These are phyloP conservation scores for Eurotiales sp. DNA, from an alignment of 2,329 filamentous ascomycete species.

Conservation along the genomic window DNA sequence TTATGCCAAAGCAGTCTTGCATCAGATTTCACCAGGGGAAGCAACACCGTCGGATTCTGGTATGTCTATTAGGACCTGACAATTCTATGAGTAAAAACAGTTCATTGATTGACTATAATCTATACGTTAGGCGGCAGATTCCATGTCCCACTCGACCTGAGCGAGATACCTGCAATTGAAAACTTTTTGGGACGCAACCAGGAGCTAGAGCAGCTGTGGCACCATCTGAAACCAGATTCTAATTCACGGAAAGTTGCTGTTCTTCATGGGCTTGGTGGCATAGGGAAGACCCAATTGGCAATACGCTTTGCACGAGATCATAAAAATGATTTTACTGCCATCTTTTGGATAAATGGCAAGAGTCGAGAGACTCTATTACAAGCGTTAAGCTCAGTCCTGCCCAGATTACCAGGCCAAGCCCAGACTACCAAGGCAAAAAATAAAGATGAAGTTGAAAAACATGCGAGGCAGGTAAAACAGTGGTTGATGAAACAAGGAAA, in stretches of 20 bases:
- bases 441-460: background rate
- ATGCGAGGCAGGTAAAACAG: background rate
- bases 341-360: conserved; percentile 27
- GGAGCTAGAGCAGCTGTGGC: conserved; percentile 17
- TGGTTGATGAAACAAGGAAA: background rate
- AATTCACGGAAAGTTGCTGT: conserved; percentile 17
- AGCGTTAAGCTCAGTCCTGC: conserved; percentile 19
- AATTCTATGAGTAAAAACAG: no score
- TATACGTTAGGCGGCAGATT: background rate
- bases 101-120: background rate
- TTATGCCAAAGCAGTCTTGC: conserved; percentile 1
- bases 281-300: conserved; percentile 25
- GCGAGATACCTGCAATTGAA: background rate
- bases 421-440: background rate
- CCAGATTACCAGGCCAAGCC: conserved; percentile 15
- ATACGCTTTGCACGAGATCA: conserved; percentile 21
- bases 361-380: conserved; percentile 17
- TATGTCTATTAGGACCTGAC: background rate
- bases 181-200: conserved; percentile 17
- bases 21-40: conserved; percentile 3
- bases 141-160: background rate
- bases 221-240: conserved; percentile 10
- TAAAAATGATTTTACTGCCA: conserved; percentile 19
- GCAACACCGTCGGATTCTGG: conserved; percentile 14
- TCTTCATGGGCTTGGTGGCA: conserved; percentile 23